These are phyloP conservation scores for Syzygium oleosum DNA, from an alignment of 345 rosid species.

Conservation along the genomic window DNA sequence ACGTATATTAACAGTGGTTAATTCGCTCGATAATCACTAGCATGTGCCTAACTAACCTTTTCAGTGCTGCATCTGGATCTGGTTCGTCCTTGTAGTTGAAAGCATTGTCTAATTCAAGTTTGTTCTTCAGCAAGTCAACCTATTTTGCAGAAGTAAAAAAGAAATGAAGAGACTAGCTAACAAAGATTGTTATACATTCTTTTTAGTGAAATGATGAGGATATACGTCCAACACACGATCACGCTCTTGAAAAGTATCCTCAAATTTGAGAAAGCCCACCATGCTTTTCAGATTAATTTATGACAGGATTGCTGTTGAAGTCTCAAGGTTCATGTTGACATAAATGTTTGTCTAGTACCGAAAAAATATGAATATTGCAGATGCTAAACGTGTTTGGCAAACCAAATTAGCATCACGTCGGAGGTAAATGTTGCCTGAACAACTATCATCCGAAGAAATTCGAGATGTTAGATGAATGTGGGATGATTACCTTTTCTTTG, in stretches of 20 bases:
- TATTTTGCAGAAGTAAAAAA: not conserved
- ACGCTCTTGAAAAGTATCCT: not conserved
- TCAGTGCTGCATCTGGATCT: not conserved
- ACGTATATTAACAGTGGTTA: not conserved
- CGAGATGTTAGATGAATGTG: not conserved
- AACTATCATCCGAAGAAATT: not conserved
- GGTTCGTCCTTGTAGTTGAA: not conserved
- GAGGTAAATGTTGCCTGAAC: not conserved
- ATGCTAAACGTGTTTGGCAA: not conserved
- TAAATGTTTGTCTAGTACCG: not conserved
- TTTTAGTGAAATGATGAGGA: too few species aligned
- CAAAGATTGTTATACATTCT: too few species aligned
- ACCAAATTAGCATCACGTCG: not conserved
- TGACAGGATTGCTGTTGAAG: not conserved
- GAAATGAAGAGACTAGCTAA: too few species aligned
- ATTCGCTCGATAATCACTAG: not conserved
- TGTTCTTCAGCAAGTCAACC: conserved; percentile 3
- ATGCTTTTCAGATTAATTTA: not conserved
- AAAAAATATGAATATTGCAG: not conserved
- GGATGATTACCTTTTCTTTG: not conserved
- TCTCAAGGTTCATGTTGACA: not conserved
- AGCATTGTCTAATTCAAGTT: not conserved
- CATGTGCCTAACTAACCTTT: not conserved
- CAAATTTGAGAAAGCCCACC: not conserved
- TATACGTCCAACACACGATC: not conserved